These are phyloP conservation scores for Sequoiadendron giganteum DNA, from an alignment of 75 land plant species.

Conservation along the genomic window DNA sequence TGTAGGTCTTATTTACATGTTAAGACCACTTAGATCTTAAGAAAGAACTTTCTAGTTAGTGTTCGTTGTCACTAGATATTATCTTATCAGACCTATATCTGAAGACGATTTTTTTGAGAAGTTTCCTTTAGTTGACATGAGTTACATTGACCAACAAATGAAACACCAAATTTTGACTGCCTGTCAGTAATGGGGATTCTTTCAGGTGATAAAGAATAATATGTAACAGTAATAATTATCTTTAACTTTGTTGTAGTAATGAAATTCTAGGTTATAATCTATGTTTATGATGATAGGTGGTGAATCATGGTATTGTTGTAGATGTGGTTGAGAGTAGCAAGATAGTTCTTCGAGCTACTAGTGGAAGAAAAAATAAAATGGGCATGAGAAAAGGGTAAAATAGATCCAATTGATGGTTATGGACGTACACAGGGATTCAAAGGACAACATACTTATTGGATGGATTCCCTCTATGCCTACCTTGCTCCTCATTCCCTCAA, in stretches of 20 bases:
- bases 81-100: neutral
- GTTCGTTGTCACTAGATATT: too few species aligned
- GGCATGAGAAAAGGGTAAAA: neutral
- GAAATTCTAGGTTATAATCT: neutral
- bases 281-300: neutral
- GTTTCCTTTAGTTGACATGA: neutral
- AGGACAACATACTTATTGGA: neutral
- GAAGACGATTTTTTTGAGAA: neutral
- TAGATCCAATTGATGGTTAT: neutral
- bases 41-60: too few species aligned
- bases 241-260: too few species aligned
- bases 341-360: neutral
- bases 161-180: neutral
- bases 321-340: neutral
- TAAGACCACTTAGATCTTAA: too few species aligned
- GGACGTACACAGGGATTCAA: neutral
- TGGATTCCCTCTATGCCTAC: neutral
- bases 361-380: neutral
- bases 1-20: too few species aligned
- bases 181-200: neutral
- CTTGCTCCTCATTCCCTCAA: neutral
- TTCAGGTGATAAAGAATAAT: neutral
- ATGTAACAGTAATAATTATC: neutral
- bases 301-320: neutral
- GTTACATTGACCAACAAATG: neutral